A percentile compares a stretch with the other conserved stretches of the same genome.
Evolutionary conservation across 352 stramenopile species (phyloP).

Genomic region (Thalassiosira sp.): DNA sequence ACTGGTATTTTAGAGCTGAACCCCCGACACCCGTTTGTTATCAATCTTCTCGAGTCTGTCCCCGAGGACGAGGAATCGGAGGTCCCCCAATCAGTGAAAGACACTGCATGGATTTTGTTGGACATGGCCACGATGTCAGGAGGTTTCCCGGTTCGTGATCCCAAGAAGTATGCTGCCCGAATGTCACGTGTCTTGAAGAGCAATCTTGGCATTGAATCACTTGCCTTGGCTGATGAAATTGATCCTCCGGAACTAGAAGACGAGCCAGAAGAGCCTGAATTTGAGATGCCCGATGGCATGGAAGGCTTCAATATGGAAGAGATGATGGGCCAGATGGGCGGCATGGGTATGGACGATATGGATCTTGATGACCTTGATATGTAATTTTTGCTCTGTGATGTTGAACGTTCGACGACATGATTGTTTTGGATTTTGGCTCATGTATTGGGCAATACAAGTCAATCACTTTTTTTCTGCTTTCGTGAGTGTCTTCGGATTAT

Average conservation of each 20-base stretch:
- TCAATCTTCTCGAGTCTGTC: constrained; percentile 89
- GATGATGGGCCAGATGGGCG: too few species aligned
- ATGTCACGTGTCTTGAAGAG: constrained; percentile 93
- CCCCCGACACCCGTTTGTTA: constrained; percentile 97
- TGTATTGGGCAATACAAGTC: too few species aligned
- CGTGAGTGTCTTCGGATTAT: too few species aligned
- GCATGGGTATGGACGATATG: constrained; percentile 51
- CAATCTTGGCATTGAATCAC: constrained; percentile 88
- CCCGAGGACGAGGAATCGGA: constrained; percentile 70
- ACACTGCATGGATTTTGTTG: constrained; percentile 96
- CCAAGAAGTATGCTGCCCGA: constrained; percentile 90
- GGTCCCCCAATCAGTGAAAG: constrained; percentile 69
- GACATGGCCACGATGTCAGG: constrained; percentile 97
- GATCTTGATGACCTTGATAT: constrained; percentile 24
- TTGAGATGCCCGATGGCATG: constrained; percentile 55
- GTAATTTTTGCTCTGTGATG: constrained; percentile 1
- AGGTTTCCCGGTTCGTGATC: constrained; percentile 94
- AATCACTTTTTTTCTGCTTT: too few species aligned
- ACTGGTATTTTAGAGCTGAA: constrained; percentile 98
- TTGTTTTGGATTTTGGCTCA: too few species aligned
- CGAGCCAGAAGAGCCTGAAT: constrained; percentile 77
- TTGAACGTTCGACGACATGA: too few species aligned
- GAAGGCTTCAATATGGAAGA: constrained; percentile 60
- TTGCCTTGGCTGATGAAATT: constrained; percentile 94
- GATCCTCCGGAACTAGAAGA: constrained; percentile 88